Percentiles rank a stretch among this genome's conserved stretches.
These are phyloP conservation scores for Pseudozyma tsukubaensis DNA, from an alignment of 1,284 basidiomycete species.

Conservation along the genomic window DNA sequence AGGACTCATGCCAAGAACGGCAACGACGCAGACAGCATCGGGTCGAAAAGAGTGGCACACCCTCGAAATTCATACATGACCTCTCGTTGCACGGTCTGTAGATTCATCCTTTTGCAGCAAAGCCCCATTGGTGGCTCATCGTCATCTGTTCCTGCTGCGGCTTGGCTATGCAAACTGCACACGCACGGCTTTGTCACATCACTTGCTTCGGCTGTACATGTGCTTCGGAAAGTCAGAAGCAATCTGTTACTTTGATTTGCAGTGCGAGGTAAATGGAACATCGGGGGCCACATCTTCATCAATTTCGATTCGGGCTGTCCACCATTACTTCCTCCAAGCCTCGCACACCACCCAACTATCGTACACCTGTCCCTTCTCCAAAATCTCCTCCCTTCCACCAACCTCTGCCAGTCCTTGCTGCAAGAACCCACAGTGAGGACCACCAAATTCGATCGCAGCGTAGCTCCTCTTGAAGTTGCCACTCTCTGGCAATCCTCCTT, in stretches of 20 bases:
- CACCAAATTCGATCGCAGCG: slow-evolving; percentile 61
- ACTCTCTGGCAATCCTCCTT: slow-evolving; percentile 22
- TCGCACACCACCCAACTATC: slow-evolving; percentile 55
- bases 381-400: slow-evolving; percentile 51
- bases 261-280: neutral
- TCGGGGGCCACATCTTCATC: neutral
- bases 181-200: neutral
- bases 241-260: no score
- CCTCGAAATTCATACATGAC: neutral
- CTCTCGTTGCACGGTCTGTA: neutral
- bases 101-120: neutral
- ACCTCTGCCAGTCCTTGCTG: slow-evolving; percentile 32
- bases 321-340: slow-evolving; percentile 34
- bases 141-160: neutral
- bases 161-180: neutral
- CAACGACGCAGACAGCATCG: neutral
- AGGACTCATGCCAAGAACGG: neutral
- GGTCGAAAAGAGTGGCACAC: neutral
- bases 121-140: neutral
- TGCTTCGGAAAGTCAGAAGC: no score
- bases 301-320: neutral
- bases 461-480: slow-evolving; percentile 50
- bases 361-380: slow-evolving; percentile 54
- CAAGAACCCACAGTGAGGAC: slow-evolving; percentile 62
- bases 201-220: neutral